These are phyloP conservation scores for Silene uniflora DNA, from an alignment of 148 eudicot species.

Conservation along the genomic window DNA sequence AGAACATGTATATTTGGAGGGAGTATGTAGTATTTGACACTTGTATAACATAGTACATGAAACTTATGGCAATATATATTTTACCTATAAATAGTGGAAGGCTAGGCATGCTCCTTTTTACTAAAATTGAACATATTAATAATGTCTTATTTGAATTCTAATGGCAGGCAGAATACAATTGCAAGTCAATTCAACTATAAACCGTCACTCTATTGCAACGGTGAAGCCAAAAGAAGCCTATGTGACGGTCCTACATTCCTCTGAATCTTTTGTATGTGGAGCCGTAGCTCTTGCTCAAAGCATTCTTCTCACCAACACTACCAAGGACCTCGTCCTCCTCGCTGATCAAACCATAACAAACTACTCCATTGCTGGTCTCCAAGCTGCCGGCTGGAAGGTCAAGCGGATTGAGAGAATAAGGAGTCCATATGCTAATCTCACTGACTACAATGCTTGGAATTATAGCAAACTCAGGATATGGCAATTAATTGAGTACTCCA, in stretches of 20 bases:
- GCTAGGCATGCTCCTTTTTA: no score
- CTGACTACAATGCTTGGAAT: conserved; percentile 66
- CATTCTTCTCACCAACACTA: conserved; percentile 57
- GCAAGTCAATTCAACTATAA: conserved; percentile 1
- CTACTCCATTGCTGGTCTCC: conserved; percentile 42
- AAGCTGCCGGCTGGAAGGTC: conserved; percentile 59
- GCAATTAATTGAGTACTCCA: conserved; percentile 56
- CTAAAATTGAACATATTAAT: no score
- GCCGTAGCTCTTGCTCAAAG: conserved; percentile 73
- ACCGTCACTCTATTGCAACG: neutral
- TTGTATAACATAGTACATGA: no score
- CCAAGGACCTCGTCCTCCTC: conserved; percentile 63
- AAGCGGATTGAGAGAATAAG: conserved; percentile 47
- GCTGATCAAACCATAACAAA: conserved; percentile 48
- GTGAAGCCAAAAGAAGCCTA: conserved; percentile 51
- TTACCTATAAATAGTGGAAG: no score
- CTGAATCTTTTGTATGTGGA: conserved; percentile 72
- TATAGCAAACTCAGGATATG: conserved; percentile 74
- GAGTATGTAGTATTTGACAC: no score
- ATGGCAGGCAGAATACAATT: conserved; percentile 17
- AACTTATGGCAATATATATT: no score
- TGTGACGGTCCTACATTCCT: conserved; percentile 65
- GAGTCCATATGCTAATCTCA: conserved; percentile 40
- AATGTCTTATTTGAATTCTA: neutral
- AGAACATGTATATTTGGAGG: no score